Evolutionary conservation across 495 filamentous ascomycete species (phyloP), one percentile per base, ranked within the genome.

Genomic region (Umbilicaria muhlenbergii): DNA sequence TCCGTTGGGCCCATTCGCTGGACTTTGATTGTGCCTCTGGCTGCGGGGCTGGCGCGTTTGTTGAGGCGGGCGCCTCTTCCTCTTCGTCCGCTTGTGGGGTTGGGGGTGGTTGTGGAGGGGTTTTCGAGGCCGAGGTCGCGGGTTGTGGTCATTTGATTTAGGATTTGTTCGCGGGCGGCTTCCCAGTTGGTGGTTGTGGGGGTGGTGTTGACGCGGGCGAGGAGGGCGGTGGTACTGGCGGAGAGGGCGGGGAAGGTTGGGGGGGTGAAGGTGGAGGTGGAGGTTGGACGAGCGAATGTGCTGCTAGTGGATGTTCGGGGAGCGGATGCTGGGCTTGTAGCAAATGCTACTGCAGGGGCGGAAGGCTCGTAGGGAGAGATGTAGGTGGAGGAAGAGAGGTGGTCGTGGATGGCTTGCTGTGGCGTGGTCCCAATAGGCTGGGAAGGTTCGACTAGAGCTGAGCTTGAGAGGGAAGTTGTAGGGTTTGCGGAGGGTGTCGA

Each of bases 101-200:
- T 14, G 1, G 43, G 36, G 5, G 43, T 34, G 7, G 21, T 28
- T n/a, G 10, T 19, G 42, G 35, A 13, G 0, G 34, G 34, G 48
- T 35, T 34, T 50, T 43, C n/a, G 51, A 42, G 10, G 52, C 52
- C 16, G 52, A 63, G 39, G 16, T 60, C 60, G 21, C 64, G 51
- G 43, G 55, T 63, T 28, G 63, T 68, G 12, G 57, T 55, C 53
- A 67, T 65, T 12, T 41, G 57, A 41, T 60, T 55, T 39, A 69
- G 49, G 11, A 70, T 62, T 41, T 65, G 54, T 40, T 59, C 58
- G 34, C 59, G 55, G 17, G 67, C 65, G 11, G 65, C 62, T 45
- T 67, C 57, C 54, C 56, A 68, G 11, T 51, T 58, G 3, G 54
- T 47, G 11, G 52, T 49, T 16, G 43, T 41, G 11, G 34, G 49